Evolutionary conservation across 352 stramenopile genomes (phyloP), one percentile per base, ranked within the genome.

Genomic region (Pilasporangium apinafurcum): DNA sequence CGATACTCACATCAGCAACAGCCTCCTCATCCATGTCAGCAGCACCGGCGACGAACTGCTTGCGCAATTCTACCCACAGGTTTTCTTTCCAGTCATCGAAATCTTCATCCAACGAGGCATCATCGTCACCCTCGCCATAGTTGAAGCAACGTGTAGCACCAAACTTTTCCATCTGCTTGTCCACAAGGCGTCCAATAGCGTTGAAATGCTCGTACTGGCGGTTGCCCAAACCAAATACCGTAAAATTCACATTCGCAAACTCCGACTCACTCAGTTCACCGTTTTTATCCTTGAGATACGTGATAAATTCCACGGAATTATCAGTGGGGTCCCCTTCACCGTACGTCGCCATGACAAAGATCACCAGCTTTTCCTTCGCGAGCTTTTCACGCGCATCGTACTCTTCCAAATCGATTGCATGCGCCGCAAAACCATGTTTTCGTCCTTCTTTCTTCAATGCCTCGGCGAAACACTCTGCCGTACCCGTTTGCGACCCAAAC

Each of bases 131-230:
- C 50, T 98, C 73, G 31, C 95, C 95, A 41, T 98, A 85, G 18
- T 84, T 53, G 37, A 83, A 86, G 35, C 98, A 71, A 27, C 90
- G 69, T 21, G 79, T 60, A 0, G 62, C 96, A 10, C 95, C 95
- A 31, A 94, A 65, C 27, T 69, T 56, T 21, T 77, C 85, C 51
- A 99, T 80, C 10, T 85, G 59, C 21, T 71, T 54, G 65, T 99
- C 78, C 24, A 96, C 81, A 18, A 88, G 68, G n/a, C 95, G 95
- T 4, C 92, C 94, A 60, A 98, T 96, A 35, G 83, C 77, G 60
- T 99, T 99, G 73, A 94, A 99, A 62, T 99, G 89, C 55, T 99
- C 96, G 61, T 99, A 99, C 67, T 99, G 89, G 22, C 65, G 90
- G 67, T 99, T 99, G 20, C 97, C 97, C 0, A 99, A 75, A 3